Evolutionary conservation across 495 filamentous ascomycete species (phyloP), one percentile per base, ranked within the genome.

Genomic region (Podospora australis): DNA sequence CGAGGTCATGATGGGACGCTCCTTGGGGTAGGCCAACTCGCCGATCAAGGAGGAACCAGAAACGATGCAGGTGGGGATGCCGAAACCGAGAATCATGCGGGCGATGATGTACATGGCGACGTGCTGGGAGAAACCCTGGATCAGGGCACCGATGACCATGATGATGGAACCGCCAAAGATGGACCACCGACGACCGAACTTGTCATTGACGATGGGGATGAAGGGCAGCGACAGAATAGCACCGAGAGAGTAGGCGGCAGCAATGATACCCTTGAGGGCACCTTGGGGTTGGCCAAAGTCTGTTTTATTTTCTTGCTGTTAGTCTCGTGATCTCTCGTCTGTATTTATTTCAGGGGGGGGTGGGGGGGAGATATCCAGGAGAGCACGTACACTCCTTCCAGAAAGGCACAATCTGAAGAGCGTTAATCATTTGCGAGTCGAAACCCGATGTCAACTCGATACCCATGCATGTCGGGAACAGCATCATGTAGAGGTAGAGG

Each of bases 361-460:
- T 1, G 29, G 13, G 28, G 2, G 6, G 19, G 17, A 11, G 6
- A n/a, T n/a, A n/a, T n/a, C n/a, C n/a, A n/a, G n/a, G n/a, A n/a
- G n/a, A n/a, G 0, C 20, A 65, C 72, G 28, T 52, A 78, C 78
- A 82, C 9, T 52, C 46, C 22, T 71, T 67, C 77, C 75, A 84
- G 5, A 68, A 65, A 6, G 68, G 62, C 14, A 83, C 74, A 24
- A 80, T 75, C 62, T 87, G 81, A 3, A 86, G 72, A 2, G 78
- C 77, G 50, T 85, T 87, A 66, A 86, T 83, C 59, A 87, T 79
- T 52, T 82, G 79, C 9, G 78, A 80, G 59, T 86, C 82, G 56
- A 86, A 86, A 1, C 83, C 82, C 23, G 80, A 83, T 1, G 82
- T 86, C 69, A 83, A 80, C 64, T 84, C 83, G 53, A 83, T 78